Percentiles rank a stretch among this genome's conserved stretches.
Conservation (phyloP, 495 filamentous ascomycete genomes). For the Pseudomonodictys pantanalensis region DNA sequence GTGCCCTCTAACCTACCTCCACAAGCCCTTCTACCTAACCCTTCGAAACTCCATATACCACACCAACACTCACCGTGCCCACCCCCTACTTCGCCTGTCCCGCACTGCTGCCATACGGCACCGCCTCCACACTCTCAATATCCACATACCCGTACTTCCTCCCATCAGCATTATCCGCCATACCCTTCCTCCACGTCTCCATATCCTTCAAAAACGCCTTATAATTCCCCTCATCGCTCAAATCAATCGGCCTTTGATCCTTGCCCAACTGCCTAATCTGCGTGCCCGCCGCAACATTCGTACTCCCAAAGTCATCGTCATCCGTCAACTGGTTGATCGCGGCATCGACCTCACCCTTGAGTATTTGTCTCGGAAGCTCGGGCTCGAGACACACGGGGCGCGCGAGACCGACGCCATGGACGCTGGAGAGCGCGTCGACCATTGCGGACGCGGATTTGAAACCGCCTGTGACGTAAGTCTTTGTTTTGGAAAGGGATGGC, state of each 20-base stretch:
- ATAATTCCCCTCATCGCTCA: conserved; percentile 7
- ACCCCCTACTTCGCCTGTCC: no score
- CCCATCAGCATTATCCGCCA: conserved; percentile 1
- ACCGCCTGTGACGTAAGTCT: conserved; percentile 61
- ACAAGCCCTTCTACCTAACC: no score
- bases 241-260: conserved; percentile 17
- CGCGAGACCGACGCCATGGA: conserved; percentile 30
- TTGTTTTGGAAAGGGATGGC: conserved; percentile 53
- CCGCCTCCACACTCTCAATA: neutral
- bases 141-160: conserved; percentile 9
- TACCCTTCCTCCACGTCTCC: neutral
- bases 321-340: conserved; percentile 14
- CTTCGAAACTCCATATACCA: no score
- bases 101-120: conserved; percentile 9
- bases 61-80: no score
- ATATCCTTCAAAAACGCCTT: conserved; percentile 16
- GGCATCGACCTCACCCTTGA: conserved; percentile 12
- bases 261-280: conserved; percentile 20
- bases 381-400: conserved; percentile 26
- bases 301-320: conserved; percentile 10
- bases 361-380: conserved; percentile 13
- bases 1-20: no score
- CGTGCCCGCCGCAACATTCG: conserved; percentile 3
- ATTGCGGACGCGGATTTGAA: conserved; percentile 60
- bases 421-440: conserved; percentile 50